A percentile compares a stretch with the other conserved stretches of the same genome.
These are phyloP conservation scores for Xerocomus spinulosus DNA, from an alignment of 768 basidiomycete species.

Conservation along the genomic window DNA sequence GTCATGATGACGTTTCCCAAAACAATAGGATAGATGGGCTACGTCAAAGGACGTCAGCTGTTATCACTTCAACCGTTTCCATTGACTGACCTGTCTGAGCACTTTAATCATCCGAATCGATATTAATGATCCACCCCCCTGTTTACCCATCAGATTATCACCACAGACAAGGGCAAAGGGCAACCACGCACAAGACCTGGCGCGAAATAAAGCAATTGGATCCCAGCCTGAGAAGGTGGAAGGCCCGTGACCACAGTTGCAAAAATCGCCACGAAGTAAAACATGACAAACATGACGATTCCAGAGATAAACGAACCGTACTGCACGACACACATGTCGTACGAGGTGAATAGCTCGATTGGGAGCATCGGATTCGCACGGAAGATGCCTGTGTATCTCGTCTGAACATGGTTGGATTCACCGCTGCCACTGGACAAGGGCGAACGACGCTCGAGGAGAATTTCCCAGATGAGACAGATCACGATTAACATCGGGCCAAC, in stretches of 20 bases:
- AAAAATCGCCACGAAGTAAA: slow-evolving; percentile 53
- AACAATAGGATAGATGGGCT: slow-evolving; percentile 42
- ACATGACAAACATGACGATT: slow-evolving; percentile 48
- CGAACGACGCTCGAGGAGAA: slow-evolving; percentile 31
- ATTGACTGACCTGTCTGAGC: slow-evolving; percentile 33
- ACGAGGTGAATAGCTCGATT: slow-evolving; percentile 39
- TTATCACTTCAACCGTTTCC: background rate
- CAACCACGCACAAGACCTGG: slow-evolving; percentile 40
- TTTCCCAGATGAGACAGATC: slow-evolving; percentile 41
- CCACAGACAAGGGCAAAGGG: too few relatives aligned
- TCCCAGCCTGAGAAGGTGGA: slow-evolving; percentile 38
- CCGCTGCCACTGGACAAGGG: background rate
- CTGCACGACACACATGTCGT: slow-evolving; percentile 38
- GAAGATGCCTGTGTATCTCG: slow-evolving; percentile 15
- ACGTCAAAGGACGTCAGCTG: background rate
- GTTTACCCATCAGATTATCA: background rate
- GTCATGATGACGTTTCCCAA: slow-evolving; percentile 36
- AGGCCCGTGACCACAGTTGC: slow-evolving; percentile 43
- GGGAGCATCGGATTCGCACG: slow-evolving; percentile 44
- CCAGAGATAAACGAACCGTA: slow-evolving; percentile 39
- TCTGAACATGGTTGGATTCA: background rate
- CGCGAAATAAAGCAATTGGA: slow-evolving; percentile 49
- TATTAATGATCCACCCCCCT: slow-evolving; percentile 38
- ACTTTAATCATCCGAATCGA: slow-evolving; percentile 33
- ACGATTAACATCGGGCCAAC: slow-evolving; percentile 42